Conservation (phyloP, 2,329 filamentous ascomycete genomes). For the Chaetothyriales sp. region DNA sequence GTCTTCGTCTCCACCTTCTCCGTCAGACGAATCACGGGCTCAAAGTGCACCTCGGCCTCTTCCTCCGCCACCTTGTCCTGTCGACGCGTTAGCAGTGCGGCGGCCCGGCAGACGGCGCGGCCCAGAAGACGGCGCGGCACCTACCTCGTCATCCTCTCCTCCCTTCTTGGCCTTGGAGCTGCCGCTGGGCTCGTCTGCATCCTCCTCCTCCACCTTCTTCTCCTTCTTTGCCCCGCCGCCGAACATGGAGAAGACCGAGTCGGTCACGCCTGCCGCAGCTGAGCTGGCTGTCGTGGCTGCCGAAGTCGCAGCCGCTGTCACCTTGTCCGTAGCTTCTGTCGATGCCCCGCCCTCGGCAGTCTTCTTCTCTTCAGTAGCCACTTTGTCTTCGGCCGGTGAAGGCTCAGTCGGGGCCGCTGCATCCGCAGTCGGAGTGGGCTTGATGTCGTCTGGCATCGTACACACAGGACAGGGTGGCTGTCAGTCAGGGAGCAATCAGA, state of each 20-base stretch:
- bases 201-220: slow-evolving; percentile 68
- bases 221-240: slow-evolving; percentile 95
- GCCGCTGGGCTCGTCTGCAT: slow-evolving; percentile 75
- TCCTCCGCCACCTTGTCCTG: slow-evolving; percentile 55
- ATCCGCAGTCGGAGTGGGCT: slow-evolving; percentile 14
- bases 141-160: slow-evolving; percentile 40
- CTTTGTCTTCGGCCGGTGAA: background rate
- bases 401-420: slow-evolving; percentile 7
- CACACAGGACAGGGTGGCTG: background rate
- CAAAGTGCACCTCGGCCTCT: slow-evolving; percentile 89
- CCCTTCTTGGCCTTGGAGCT: slow-evolving; percentile 67
- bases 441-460: slow-evolving; percentile 5
- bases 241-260: slow-evolving; percentile 91
- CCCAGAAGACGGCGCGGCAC: slow-evolving; percentile 14
- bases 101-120: too few relatives aligned
- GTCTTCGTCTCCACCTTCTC: slow-evolving; percentile 96
- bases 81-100: background rate
- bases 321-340: slow-evolving; percentile 10
- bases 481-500: background rate
- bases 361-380: slow-evolving; percentile 2
- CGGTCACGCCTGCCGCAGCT: slow-evolving; percentile 21
- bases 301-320: slow-evolving; percentile 13
- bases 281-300: slow-evolving; percentile 13
- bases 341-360: slow-evolving; percentile 12
- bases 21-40: slow-evolving; percentile 88